Evolutionary conservation across 2,329 filamentous ascomycete genomes (phyloP).

Genomic region (Scolecobasidium constrictum): DNA sequence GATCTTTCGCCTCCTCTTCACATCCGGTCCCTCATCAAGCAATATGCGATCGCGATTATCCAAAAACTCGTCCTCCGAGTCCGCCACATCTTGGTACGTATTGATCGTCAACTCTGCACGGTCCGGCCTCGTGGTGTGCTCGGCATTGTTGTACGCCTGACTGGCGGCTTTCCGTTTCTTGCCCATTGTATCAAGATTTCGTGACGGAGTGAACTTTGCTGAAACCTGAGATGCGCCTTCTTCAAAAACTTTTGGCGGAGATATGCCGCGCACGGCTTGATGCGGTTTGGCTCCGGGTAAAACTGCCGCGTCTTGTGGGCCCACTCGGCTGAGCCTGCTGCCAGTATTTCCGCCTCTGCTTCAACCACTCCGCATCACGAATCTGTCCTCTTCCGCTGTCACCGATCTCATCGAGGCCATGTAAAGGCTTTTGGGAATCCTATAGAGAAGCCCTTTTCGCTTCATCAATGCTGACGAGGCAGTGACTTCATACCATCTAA

Average conservation of each 20-base stretch:
- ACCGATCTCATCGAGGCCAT: no score
- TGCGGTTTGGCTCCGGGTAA: background rate
- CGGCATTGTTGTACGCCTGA: background rate
- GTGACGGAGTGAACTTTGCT: background rate
- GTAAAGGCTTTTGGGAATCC: no score
- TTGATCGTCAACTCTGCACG: constrained; percentile 5
- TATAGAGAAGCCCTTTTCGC: no score
- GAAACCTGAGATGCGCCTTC: background rate
- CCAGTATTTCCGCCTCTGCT: no score
- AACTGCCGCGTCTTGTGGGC: background rate
- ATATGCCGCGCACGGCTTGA: background rate
- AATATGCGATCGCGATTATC: constrained; percentile 76
- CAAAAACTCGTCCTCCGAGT: constrained; percentile 91
- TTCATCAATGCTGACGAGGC: no score
- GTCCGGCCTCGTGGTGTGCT: background rate
- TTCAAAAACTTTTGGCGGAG: background rate
- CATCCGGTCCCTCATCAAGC: constrained; percentile 68
- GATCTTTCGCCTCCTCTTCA: constrained; percentile 63
- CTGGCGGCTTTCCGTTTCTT: constrained; percentile 9
- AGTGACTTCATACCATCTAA: no score
- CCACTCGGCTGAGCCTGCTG: no score
- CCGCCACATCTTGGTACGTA: constrained; percentile 64
- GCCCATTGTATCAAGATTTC: background rate
- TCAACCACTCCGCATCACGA: no score
- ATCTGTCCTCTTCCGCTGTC: no score